Base-by-base conservation (phyloP, 768 basidiomycete species). In the Sarcodon sp. region DNA sequence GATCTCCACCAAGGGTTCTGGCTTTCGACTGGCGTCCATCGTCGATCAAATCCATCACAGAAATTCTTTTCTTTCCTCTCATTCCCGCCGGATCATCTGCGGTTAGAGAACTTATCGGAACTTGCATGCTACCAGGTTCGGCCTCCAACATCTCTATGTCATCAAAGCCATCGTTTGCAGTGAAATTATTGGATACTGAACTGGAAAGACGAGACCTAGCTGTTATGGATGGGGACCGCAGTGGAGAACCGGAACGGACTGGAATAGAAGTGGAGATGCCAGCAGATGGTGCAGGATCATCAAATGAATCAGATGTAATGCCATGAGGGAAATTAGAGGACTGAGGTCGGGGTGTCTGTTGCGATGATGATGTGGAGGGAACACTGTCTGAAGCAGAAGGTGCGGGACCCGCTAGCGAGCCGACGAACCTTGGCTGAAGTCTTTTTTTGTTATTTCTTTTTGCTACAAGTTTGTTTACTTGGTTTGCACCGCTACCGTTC, bases 381-480 rank as follows among this genome's bases (percentile, higher is more conserved):
- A 27, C 21, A 27, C 21, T 27, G 4, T 2, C 21, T 27, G 21
- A 27, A 27, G 21, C 21, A 27, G 21, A 69, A 27, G 71, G 70
- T 46, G 67, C 60, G 5, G 60, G 53, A 9, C 63, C 63, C 7
- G 51, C 53, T 6, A 59, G 35, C 18, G 56, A 50, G 0, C 66
- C 64, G 44, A 68, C 54, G 54, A 66, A 65, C 16, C 66, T 59
- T 21, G 75, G 72, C 52, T 71, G 72, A n/a, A 71, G 69, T 45
- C 85, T 75, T 60, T 83, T 84, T 66, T 86, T 85, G 36, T 61
- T 59, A 46, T 71, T 77, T 48, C 84, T 75, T 60, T 87, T 86
- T 44, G 85, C 85, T 7, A 87, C 78, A 10, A 88, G 72, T 50
- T 76, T 74, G 54, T 87, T 84, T 41, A 87, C 73, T 43, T 73